Percentiles rank a stretch among this genome's conserved stretches.
Conservation (phyloP, 2,329 filamentous ascomycete species). For the Colletotrichum graminicola region DNA sequence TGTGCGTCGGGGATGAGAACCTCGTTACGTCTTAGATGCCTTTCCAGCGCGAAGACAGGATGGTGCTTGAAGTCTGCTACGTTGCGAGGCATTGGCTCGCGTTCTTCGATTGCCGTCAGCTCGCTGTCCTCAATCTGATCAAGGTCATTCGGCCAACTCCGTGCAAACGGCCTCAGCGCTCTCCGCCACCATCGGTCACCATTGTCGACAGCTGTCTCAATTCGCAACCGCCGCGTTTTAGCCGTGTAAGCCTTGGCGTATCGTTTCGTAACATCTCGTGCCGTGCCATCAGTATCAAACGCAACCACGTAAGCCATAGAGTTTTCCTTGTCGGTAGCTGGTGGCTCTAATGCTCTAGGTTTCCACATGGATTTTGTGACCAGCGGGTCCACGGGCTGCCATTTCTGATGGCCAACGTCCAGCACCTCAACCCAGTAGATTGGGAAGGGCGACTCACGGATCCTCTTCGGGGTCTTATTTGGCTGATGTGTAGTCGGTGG, state of each 20-base stretch:
- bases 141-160: slow-evolving; percentile 66
- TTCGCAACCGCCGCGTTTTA: slow-evolving; percentile 85
- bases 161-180: slow-evolving; percentile 62
- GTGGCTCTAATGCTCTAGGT: slow-evolving; percentile 83
- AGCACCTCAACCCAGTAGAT: slow-evolving; percentile 97
- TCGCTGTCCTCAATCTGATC: slow-evolving; percentile 89
- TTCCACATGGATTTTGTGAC: slow-evolving; percentile 84
- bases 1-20: slow-evolving; percentile 79
- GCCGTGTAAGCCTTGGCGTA: slow-evolving; percentile 92
- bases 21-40: slow-evolving; percentile 87
- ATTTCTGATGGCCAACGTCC: slow-evolving; percentile 87
- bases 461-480: slow-evolving; percentile 54
- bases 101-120: slow-evolving; percentile 75
- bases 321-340: slow-evolving; percentile 81
- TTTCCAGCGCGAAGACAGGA: slow-evolving; percentile 84
- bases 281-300: slow-evolving; percentile 83
- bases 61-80: slow-evolving; percentile 90
- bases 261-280: slow-evolving; percentile 86
- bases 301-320: slow-evolving; percentile 85
- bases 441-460: slow-evolving; percentile 80
- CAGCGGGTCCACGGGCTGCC: slow-evolving; percentile 88
- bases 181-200: slow-evolving; percentile 67
- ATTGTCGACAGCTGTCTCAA: slow-evolving; percentile 71
- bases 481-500: slow-evolving; percentile 50
- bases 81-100: slow-evolving; percentile 88